These are phyloP conservation scores for Aspergillus fischeri DNA, from an alignment of 2,329 filamentous ascomycete species.

Conservation along the genomic window DNA sequence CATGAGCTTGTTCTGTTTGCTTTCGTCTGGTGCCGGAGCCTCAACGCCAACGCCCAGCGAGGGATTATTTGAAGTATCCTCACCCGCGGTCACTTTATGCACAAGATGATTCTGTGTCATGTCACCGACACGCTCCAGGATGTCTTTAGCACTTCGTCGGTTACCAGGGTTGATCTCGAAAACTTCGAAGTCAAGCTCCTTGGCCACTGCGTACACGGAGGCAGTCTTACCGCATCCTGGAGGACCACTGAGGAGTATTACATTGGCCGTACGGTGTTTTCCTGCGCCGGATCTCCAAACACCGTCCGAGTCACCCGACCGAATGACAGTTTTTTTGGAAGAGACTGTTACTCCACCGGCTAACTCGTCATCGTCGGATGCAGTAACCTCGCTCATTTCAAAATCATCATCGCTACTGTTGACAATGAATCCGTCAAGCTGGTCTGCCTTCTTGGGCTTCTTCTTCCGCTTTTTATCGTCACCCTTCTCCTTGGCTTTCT, in stretches of 20 bases:
- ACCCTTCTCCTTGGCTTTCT: slow-evolving; percentile 20
- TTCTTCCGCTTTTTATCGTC: slow-evolving; percentile 44
- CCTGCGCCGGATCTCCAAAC: slow-evolving; percentile 33
- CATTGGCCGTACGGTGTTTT: slow-evolving; percentile 61
- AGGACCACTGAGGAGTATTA: slow-evolving; percentile 83
- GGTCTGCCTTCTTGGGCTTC: slow-evolving; percentile 64
- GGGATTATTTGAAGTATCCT: slow-evolving; percentile 16
- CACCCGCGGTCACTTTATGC: slow-evolving; percentile 43
- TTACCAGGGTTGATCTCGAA: slow-evolving; percentile 90
- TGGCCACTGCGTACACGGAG: slow-evolving; percentile 84
- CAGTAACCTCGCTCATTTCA: slow-evolving; percentile 65
- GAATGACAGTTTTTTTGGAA: slow-evolving; percentile 38
- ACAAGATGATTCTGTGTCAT: slow-evolving; percentile 97
- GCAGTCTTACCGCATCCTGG: slow-evolving; percentile 91
- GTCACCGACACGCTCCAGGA: slow-evolving; percentile 87
- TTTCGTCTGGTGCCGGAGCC: slow-evolving; percentile 58
- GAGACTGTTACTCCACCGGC: slow-evolving; percentile 37
- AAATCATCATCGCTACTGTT: slow-evolving; percentile 71
- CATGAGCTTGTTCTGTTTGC: slow-evolving; percentile 73
- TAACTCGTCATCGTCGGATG: slow-evolving; percentile 50
- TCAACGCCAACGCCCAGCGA: slow-evolving; percentile 40
- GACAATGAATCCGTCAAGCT: slow-evolving; percentile 75
- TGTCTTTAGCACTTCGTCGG: slow-evolving; percentile 80
- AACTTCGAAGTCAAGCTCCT: slow-evolving; percentile 85
- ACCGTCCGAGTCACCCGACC: slow-evolving; percentile 33